Evolutionary conservation across 2,329 filamentous ascomycete species (phyloP).

Genomic region (Endocalyx cinctus): DNA sequence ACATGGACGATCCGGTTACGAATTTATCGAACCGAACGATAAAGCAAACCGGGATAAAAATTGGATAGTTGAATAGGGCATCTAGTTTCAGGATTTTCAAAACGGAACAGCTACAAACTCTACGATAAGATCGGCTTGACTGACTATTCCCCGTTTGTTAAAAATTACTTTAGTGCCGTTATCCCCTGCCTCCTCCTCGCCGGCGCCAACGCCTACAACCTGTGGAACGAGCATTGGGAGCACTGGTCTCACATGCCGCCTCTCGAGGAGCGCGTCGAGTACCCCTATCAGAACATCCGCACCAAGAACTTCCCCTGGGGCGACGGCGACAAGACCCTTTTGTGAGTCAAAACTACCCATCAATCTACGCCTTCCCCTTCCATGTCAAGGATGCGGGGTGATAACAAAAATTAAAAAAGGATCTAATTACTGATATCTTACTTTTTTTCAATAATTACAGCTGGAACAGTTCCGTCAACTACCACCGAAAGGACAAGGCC

Average conservation of each 20-base stretch:
- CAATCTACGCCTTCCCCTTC: neutral
- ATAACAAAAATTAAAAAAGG: constrained; percentile 1
- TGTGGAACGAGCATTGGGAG: constrained; percentile 97
- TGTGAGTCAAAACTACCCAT: constrained; percentile 44
- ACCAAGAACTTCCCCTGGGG: constrained; percentile 95
- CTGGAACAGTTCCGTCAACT: constrained; percentile 96
- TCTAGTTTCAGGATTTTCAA: no score
- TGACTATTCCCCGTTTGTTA: constrained; percentile 10
- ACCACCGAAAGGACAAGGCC: constrained; percentile 87
- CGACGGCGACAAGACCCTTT: constrained; percentile 84
- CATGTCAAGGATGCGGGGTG: neutral
- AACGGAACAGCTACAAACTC: no score
- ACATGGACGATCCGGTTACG: no score
- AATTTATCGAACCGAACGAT: neutral
- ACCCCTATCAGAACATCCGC: constrained; percentile 97
- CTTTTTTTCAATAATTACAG: constrained; percentile 36
- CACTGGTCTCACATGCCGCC: constrained; percentile 84
- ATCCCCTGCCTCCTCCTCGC: constrained; percentile 69
- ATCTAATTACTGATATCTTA: constrained; percentile 3
- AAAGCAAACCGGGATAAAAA: no score
- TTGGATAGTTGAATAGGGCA: no score
- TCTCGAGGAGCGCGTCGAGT: constrained; percentile 86
- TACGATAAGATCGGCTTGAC: neutral
- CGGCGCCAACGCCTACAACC: constrained; percentile 76
- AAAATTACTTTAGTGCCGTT: constrained; percentile 65